Base-by-base conservation (phyloP, 1,284 basidiomycete species). In the Flammula alnicola region DNA sequence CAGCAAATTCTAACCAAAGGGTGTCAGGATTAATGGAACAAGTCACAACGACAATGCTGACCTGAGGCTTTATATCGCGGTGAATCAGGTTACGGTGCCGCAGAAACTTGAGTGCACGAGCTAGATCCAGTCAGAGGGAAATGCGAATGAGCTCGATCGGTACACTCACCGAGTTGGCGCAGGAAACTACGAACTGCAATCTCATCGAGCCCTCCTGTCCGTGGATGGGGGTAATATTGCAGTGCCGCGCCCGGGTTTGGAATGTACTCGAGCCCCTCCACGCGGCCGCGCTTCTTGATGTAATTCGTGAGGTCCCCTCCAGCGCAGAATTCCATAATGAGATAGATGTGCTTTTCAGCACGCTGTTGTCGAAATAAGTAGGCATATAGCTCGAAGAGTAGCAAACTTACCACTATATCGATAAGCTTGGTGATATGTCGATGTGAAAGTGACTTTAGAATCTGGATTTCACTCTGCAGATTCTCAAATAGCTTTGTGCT, bases 291-390 rank as follows among this genome's bases (percentile, higher is more conserved):
- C 65, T 93, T 93, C 81, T 93, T 94, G 77, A 99, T 96, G 67
- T 98, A 98, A 60, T 93, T 85, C 0, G 93, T 93, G 36, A 99
- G 83, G 69, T 99, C 97, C 10, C 95, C 95, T 3, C 94, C 95
- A 0, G 94, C 86, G 70, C 96, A 98, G 69, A 86, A 98, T 63
- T 96, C 95, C 90, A 99, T 99, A 65, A 99, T 90, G 48, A 99
- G 85, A 74, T 98, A 98, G 66, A 99, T 98, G 68, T 96, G 87
- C 49, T 84, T 82, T 60, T 95, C 91, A 22, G 93, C 93, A 64
- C 94, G 91, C 93, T 95, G 64, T 29, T 11, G 19, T 20, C 10
- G 23, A 6, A 36, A 10, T 45, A 19, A 45, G 30, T 10, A 37
- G 49, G 47, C 4, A 43, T 30, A 41, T 11, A 35, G 19, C 5